Base-by-base conservation (phyloP, 2,329 filamentous ascomycete genomes). In the Dactylonectria macrodidyma region DNA sequence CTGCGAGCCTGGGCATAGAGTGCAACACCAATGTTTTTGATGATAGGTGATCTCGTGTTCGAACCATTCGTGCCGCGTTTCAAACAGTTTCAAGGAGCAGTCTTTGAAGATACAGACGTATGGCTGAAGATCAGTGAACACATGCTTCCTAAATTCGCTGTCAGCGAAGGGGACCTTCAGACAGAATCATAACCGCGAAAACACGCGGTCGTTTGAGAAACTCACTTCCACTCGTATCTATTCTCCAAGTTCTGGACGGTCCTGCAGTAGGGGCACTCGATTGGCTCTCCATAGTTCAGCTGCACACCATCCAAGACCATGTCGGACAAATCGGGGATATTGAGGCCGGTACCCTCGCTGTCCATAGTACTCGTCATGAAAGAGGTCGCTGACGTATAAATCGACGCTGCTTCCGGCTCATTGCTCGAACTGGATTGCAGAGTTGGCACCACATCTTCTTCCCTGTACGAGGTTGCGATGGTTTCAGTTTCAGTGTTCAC, bases 21-120 rank as follows among this genome's bases (percentile, higher is more conserved):
- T 59, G 26, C 59, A 62, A 8, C 38, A n/a, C 59, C 50, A 62
- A 3, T 48, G 19, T 33, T 41, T 41, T n/a, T 50, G 38, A 36
- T 66, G 63, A 16, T 8, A n/a, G 9, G 26, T 19, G 19, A 19
- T 46, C 14, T 66, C 57, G 19, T 66, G 63, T 10, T 52, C 19
- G 14, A 66, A 52, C 57, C 63, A 66, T 22, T 66, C 63, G 6
- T 54, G 12, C 2, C 63, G 38, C 3, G 58, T 66, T 5, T 41
- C 3, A 54, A 66, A 66, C 5, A 66, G 44, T 2, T 30, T 33
- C 14, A 34, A 11, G 30, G 33, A 16, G 34, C 63, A 66, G 22
- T 55, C 34, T 52, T 66, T 5, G 30, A 66, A 66, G 16, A 57
- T 61, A 51, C 63, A 66, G 14, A 66, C 57, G 24, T 66, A 66